phyloP scores from a whole-genome alignment of 345 rosid species.

The Alliaria petiolata region DNA sequence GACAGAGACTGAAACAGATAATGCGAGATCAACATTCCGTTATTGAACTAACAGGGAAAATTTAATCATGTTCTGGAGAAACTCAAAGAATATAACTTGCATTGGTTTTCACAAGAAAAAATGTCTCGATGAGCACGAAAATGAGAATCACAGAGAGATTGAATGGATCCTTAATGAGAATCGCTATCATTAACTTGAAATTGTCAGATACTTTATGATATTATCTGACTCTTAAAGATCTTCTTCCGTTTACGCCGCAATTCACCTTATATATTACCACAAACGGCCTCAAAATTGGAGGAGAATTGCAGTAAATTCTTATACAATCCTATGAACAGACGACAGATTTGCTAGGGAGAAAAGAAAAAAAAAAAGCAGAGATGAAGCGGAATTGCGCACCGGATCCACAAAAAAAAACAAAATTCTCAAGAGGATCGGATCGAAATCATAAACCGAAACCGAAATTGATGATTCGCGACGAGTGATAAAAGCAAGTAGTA shows the following conservation, averaged over 20 bases:
- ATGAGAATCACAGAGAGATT: neutral
- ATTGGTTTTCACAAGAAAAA: neutral
- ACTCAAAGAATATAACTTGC: neutral
- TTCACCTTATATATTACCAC: neutral
- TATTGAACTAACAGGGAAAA: neutral
- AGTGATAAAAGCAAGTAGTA: neutral
- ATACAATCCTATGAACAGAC: neutral
- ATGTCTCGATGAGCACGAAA: neutral
- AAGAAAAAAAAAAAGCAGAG: neutral
- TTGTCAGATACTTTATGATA: neutral
- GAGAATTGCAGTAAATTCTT: neutral
- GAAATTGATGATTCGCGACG: neutral
- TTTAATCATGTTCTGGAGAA: neutral
- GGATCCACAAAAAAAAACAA: too few species aligned
- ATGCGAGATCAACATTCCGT: neutral
- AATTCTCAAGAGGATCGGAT: neutral
- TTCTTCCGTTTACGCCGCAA: neutral
- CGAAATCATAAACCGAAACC: neutral
- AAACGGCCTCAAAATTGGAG: neutral
- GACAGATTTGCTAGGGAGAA: neutral
- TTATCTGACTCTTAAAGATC: neutral
- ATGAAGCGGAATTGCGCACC: conserved; percentile 1
- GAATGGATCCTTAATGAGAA: neutral
- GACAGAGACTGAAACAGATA: conserved; percentile 56
- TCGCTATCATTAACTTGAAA: neutral